Percentiles rank a stretch among this genome's conserved stretches.
These are phyloP conservation scores for Globisporangium emineosum DNA, from an alignment of 352 stramenopile species.

Conservation along the genomic window DNA sequence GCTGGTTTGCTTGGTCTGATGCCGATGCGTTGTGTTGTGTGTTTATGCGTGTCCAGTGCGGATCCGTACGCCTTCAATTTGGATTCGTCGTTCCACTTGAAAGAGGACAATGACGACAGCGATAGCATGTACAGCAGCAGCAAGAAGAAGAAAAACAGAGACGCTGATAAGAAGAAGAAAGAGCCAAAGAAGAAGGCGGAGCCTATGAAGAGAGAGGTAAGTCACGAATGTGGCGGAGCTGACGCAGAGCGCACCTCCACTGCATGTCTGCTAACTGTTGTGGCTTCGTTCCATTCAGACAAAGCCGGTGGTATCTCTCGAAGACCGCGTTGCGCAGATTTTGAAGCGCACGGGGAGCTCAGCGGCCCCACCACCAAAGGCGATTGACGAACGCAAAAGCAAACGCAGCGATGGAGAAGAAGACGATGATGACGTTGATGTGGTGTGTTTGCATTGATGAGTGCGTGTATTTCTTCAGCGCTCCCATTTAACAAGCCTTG, in stretches of 20 bases:
- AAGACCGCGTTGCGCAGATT: constrained; percentile 76
- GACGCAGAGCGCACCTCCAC: neutral
- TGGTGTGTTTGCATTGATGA: no score
- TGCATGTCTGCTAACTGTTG: neutral
- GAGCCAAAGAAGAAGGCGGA: constrained; percentile 33
- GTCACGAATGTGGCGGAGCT: neutral
- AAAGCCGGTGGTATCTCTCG: constrained; percentile 39
- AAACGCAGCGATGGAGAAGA: constrained; percentile 19
- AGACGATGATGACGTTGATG: neutral
- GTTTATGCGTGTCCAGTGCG: constrained; percentile 26
- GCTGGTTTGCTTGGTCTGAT: neutral
- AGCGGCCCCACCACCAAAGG: constrained; percentile 20
- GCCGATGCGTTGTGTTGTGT: neutral
- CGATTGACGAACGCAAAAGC: constrained; percentile 24
- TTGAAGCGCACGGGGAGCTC: constrained; percentile 74
- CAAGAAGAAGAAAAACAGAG: constrained; percentile 8
- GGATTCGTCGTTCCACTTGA: constrained; percentile 26
- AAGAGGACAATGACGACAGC: constrained; percentile 22
- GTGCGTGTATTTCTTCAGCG: no score
- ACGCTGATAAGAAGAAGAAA: constrained; percentile 17
- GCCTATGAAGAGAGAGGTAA: constrained; percentile 26
- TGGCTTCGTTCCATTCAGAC: constrained; percentile 2
- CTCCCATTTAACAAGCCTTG: neutral
- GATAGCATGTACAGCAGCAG: constrained; percentile 6
- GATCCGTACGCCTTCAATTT: constrained; percentile 82